Evolutionary conservation across 139 green algal species (phyloP).

Genomic region (Diplosphaera chodatii): DNA sequence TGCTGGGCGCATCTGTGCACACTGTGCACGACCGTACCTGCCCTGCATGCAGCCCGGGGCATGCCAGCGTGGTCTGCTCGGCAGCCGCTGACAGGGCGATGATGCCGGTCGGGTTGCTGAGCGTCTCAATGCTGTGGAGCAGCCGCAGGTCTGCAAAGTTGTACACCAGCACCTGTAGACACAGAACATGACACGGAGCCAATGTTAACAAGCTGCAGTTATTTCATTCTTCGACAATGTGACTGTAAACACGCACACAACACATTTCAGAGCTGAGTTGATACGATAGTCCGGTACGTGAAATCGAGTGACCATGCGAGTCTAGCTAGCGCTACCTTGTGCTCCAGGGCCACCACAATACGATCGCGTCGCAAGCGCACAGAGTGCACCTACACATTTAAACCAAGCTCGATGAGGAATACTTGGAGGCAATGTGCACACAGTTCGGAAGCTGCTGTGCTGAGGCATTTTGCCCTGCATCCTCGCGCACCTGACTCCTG

Average conservation of each 20-base stretch:
- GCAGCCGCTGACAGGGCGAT: slow-evolving; percentile 71
- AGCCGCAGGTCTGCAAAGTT: slow-evolving; percentile 92
- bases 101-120: slow-evolving; percentile 76
- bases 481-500: slow-evolving; percentile 58
- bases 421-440: no score
- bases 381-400: slow-evolving; percentile 55
- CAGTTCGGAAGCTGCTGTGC: background rate
- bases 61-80: slow-evolving; percentile 84
- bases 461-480: no score
- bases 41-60: slow-evolving; percentile 82
- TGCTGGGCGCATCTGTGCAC: no score
- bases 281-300: no score
- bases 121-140: slow-evolving; percentile 87
- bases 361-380: slow-evolving; percentile 83
- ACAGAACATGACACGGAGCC: no score
- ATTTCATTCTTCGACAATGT: no score
- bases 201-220: no score
- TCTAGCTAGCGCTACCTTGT: no score
- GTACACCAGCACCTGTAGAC: slow-evolving; percentile 90
- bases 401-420: no score
- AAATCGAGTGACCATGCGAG: slow-evolving; percentile 9
- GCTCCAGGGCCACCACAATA: slow-evolving; percentile 91
- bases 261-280: no score
- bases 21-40: no score
- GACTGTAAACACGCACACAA: no score